Conservation (phyloP, 805 yeast genomes). For the Debaryomyces maramus region DNA sequence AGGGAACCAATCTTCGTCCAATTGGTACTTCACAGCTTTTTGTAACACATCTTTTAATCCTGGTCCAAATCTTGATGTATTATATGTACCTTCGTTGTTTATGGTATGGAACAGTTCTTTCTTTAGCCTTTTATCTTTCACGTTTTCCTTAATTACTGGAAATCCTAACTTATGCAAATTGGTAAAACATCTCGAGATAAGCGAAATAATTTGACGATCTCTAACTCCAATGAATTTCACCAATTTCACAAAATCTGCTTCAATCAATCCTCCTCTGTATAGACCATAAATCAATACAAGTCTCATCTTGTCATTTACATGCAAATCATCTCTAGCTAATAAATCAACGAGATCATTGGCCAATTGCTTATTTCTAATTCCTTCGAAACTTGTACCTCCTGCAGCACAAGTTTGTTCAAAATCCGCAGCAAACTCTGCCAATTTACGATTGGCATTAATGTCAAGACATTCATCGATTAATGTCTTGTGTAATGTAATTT, state of each 20-base stretch:
- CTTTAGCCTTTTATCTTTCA: slow-evolving; percentile 43
- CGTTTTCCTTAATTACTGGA: slow-evolving; percentile 46
- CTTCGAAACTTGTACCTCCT: slow-evolving; percentile 68
- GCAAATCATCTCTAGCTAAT: slow-evolving; percentile 50
- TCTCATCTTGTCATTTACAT: slow-evolving; percentile 69
- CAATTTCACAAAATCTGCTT: slow-evolving; percentile 69
- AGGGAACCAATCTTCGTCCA: slow-evolving; percentile 66
- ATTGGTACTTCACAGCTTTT: slow-evolving; percentile 47
- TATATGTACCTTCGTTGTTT: slow-evolving; percentile 51
- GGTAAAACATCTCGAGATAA: slow-evolving; percentile 52
- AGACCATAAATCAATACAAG: slow-evolving; percentile 72
- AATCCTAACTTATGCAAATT: slow-evolving; percentile 54
- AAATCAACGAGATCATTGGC: slow-evolving; percentile 61
- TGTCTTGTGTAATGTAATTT: slow-evolving; percentile 58
- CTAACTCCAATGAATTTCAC: slow-evolving; percentile 52
- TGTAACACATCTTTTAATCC: slow-evolving; percentile 62
- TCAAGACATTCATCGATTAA: slow-evolving; percentile 66
- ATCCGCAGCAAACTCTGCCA: slow-evolving; percentile 72
- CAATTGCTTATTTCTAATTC: slow-evolving; percentile 56
- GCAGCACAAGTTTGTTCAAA: slow-evolving; percentile 82
- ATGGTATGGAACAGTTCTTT: slow-evolving; percentile 59
- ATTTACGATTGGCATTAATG: slow-evolving; percentile 53
- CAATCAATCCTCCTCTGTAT: slow-evolving; percentile 79
- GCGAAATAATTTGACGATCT: slow-evolving; percentile 50
- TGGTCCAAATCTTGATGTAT: slow-evolving; percentile 72